Conservation (phyloP, 352 stramenopile species). For the Globisporangium camurandrum region DNA sequence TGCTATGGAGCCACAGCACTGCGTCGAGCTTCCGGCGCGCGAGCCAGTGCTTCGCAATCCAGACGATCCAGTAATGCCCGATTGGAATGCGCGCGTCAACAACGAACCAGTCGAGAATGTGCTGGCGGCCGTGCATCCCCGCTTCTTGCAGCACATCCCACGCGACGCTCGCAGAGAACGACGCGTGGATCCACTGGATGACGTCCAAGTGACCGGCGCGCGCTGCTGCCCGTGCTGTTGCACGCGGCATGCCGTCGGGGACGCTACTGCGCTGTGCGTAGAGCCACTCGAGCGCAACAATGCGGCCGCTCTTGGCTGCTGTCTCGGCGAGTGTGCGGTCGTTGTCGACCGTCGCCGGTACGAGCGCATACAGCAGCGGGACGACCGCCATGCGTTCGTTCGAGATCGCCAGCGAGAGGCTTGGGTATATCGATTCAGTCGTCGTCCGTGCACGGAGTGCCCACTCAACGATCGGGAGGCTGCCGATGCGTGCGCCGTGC, state of each 20-base stretch:
- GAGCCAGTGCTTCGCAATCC: background rate
- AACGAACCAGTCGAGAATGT: conserved; percentile 5
- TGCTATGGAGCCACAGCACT: conserved; percentile 3
- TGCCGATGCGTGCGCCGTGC: conserved; percentile 1
- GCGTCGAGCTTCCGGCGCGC: background rate
- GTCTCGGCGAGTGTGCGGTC: background rate
- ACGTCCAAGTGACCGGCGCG: background rate
- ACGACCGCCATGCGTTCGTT: background rate
- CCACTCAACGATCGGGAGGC: conserved; percentile 3
- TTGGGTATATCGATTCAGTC: background rate
- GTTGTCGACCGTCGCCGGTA: conserved; percentile 1
- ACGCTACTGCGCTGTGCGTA: background rate
- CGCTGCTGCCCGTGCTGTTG: background rate
- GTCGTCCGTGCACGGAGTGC: background rate
- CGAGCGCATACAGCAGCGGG: background rate
- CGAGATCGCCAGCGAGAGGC: background rate
- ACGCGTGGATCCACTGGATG: conserved; percentile 1
- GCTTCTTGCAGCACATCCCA: conserved; percentile 1
- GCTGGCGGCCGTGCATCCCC: background rate
- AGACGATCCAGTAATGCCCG: background rate
- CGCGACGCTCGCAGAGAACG: background rate
- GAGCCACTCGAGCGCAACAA: conserved; percentile 5
- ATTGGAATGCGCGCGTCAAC: background rate
- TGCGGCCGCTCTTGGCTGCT: background rate
- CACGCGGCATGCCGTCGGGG: background rate